Evolutionary conservation across 106 monocot genomes (phyloP), one percentile per base, ranked within the genome.

Genomic region (Dendrobium catenatum): DNA sequence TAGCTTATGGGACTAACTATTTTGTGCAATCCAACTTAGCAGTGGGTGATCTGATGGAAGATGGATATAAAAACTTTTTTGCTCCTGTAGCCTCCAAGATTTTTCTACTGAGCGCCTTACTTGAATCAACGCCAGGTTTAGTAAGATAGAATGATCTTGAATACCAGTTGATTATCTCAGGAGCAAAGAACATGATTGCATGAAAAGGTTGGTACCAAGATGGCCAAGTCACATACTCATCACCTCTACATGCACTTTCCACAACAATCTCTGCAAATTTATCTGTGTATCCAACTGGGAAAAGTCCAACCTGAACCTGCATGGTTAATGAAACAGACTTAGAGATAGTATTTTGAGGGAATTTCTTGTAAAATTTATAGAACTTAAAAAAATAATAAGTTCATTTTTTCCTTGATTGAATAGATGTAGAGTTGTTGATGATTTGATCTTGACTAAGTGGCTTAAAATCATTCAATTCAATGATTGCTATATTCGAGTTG

Each of bases 191-290:
- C 83, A 82, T 84, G 19, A 88, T 68, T 37, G 91, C 51, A 49
- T 81, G 79, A 44, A 96, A 78, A 0, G 86, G 80, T 29, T 43
- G 75, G 77, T 88, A 96, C 89, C 91, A 89, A 18, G 85, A 79
- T 11, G 93, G 95, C 90, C 89, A 93, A 54, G 91, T 90, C 49
- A 96, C 80, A 47, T 93, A 91, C 56, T 82, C 46, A 27, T 96
- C 83, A 9, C 91, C 91, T 9, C 82, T 81, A 80, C 93, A 85
- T n/a, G 89, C 89, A 6, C 85, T 76, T n/a, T 89, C 85, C 27
- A 96, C 82, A 4, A 86, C 82, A 10, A 82, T 81, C 82, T 89
- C 75, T 16, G 93, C 86, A 42, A 84, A 87, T 22, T 31, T 83
- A 58, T 86, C 80, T 0, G 87, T 85, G 51, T 85, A 42, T 13